A percentile compares a stretch with the other conserved stretches of the same genome.
phyloP scores from a whole-genome alignment of 768 basidiomycete species.

The Paxillus involutus region DNA sequence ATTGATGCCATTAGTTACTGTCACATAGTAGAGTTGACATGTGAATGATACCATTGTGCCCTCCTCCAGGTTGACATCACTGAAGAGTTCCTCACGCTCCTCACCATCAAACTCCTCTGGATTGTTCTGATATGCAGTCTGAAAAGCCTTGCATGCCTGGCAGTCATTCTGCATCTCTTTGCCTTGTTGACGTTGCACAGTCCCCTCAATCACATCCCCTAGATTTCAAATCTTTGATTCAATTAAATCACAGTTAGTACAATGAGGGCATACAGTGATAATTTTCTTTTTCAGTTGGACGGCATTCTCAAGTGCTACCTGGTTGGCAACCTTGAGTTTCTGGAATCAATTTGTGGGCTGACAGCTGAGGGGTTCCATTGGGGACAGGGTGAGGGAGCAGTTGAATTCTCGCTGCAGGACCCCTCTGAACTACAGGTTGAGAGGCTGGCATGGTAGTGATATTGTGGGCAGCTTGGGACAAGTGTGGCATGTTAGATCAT shows the following conservation, averaged over 20 bases:
- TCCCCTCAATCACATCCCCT: neutral
- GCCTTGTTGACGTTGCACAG: neutral
- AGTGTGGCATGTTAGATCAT: too few relatives aligned
- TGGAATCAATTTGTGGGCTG: neutral
- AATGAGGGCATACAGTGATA: neutral
- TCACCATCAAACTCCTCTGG: neutral
- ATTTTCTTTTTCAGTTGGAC: conserved; percentile 4
- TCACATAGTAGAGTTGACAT: neutral
- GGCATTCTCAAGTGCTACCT: neutral
- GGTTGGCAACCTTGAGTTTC: neutral
- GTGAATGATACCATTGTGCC: conserved; percentile 1
- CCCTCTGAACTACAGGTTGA: too few relatives aligned
- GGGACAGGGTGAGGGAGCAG: neutral
- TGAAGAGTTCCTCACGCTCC: neutral
- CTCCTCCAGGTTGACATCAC: conserved; percentile 2
- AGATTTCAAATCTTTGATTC: neutral
- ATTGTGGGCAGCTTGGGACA: too few relatives aligned
- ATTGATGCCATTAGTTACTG: neutral
- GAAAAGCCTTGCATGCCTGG: neutral
- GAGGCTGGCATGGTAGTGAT: too few relatives aligned
- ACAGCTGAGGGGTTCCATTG: neutral
- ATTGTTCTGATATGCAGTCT: neutral
- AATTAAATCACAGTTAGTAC: neutral
- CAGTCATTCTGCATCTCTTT: neutral
- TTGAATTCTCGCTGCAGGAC: neutral